Evolutionary conservation across 352 stramenopile species (phyloP).

Genomic region (Globisporangium sylvaticum): DNA sequence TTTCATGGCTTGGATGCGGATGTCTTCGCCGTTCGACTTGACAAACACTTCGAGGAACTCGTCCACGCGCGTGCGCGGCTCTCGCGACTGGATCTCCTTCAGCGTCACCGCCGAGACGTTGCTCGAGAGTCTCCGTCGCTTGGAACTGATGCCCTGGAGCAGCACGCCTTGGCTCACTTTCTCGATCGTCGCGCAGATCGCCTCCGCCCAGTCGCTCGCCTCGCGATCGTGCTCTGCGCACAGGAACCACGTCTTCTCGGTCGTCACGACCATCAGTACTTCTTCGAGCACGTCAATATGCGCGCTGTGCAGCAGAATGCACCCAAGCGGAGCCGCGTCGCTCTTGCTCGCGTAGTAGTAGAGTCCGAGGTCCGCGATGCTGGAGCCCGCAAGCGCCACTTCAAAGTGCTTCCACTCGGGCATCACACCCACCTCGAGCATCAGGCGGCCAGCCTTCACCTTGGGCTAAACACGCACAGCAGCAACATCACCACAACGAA

Average conservation of each 20-base stretch:
- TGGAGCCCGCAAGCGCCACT: constrained; percentile 56
- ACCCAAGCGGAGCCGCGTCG: constrained; percentile 37
- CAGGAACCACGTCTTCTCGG: constrained; percentile 80
- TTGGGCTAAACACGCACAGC: constrained; percentile 37
- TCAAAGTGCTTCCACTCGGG: constrained; percentile 63
- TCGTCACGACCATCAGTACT: constrained; percentile 72
- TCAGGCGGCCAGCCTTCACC: constrained; percentile 45
- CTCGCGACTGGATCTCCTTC: constrained; percentile 60
- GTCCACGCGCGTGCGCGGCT: constrained; percentile 41
- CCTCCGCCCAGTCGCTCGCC: constrained; percentile 58
- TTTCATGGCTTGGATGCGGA: constrained; percentile 49
- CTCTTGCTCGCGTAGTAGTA: constrained; percentile 60
- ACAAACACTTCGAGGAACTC: constrained; percentile 78
- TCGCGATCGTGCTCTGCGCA: constrained; percentile 55
- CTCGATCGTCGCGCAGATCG: constrained; percentile 58
- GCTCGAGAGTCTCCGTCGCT: constrained; percentile 38
- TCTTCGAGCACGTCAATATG: constrained; percentile 74
- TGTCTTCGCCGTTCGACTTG: constrained; percentile 40
- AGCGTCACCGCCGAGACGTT: constrained; percentile 40
- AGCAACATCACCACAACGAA: not conserved
- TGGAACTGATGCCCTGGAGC: constrained; percentile 16
- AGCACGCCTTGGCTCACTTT: constrained; percentile 24
- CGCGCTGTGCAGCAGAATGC: constrained; percentile 54
- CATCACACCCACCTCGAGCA: constrained; percentile 50
- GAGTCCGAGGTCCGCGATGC: constrained; percentile 46